These are phyloP conservation scores for Porpolomopsis calyptriformis DNA, from an alignment of 768 basidiomycete species.

Conservation along the genomic window DNA sequence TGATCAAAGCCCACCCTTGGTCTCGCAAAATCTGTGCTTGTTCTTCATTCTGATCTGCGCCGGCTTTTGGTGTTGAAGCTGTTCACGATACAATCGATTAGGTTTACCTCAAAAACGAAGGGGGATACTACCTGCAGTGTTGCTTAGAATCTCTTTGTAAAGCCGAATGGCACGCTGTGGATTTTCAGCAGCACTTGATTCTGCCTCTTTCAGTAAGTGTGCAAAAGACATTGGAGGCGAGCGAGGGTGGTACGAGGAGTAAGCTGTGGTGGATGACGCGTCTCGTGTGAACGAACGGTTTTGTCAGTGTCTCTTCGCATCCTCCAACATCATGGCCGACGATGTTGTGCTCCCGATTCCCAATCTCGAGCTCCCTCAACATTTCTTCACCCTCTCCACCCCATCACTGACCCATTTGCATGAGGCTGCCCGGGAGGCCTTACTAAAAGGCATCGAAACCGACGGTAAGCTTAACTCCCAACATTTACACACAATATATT, in stretches of 20 bases:
- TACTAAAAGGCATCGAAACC: slow-evolving; percentile 65
- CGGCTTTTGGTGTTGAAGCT: slow-evolving; percentile 23
- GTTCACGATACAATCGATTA: slow-evolving; percentile 14
- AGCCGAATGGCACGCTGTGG: slow-evolving; percentile 58
- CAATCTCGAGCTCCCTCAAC: slow-evolving; percentile 73
- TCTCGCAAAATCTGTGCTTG: slow-evolving; percentile 55
- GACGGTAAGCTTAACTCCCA: slow-evolving; percentile 49
- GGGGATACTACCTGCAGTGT: slow-evolving; percentile 26
- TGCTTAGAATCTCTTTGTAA: slow-evolving; percentile 61
- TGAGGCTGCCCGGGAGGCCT: slow-evolving; percentile 47
- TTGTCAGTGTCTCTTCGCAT: slow-evolving; percentile 11
- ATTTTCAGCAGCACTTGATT: slow-evolving; percentile 31
- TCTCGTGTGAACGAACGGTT: slow-evolving; percentile 22
- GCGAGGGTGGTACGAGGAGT: slow-evolving; percentile 5
- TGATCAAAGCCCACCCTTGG: slow-evolving; percentile 77
- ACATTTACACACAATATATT: slow-evolving; percentile 2
- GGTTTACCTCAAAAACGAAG: not conserved
- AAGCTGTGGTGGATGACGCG: slow-evolving; percentile 16
- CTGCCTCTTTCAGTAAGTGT: slow-evolving; percentile 48
- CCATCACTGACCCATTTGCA: slow-evolving; percentile 54
- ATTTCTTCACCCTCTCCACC: slow-evolving; percentile 63
- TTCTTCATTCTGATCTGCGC: slow-evolving; percentile 25
- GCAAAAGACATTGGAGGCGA: slow-evolving; percentile 21
- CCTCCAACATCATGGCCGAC: slow-evolving; percentile 53
- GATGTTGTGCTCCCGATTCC: slow-evolving; percentile 79